Conservation (phyloP, 2,329 filamentous ascomycete genomes). For the Phialophora tarda region DNA sequence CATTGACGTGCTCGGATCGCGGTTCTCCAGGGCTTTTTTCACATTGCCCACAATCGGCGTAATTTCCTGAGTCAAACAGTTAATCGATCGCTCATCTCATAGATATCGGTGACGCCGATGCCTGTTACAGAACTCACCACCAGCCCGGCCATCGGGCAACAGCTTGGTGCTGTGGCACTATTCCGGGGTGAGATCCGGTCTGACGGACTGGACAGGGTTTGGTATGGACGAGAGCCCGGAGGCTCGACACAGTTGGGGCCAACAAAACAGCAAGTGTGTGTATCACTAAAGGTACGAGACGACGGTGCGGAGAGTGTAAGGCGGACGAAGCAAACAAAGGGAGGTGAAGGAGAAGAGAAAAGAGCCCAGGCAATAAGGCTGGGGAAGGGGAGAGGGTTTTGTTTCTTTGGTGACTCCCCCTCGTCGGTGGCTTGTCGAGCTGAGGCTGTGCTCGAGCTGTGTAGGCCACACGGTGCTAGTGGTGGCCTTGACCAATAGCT, state of each 20-base stretch:
- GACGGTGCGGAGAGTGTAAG: not conserved
- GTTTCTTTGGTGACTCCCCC: not conserved
- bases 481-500: not conserved
- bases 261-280: not conserved
- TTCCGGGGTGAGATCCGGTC: not conserved
- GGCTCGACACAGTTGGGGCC: not conserved
- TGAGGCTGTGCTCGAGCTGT: not conserved
- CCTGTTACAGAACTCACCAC: not conserved
- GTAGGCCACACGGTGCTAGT: conserved; percentile 1
- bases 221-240: not conserved
- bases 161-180: not conserved
- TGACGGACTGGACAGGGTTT: not conserved
- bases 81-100: not conserved
- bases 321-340: not conserved
- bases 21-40: not conserved
- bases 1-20: not conserved
- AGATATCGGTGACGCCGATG: not conserved
- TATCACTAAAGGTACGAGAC: not conserved
- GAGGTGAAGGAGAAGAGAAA: not conserved
- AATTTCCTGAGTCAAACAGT: not conserved
- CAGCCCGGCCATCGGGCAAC: not conserved
- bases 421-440: conserved; percentile 1
- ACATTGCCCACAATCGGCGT: not conserved
- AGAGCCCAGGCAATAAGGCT: conserved; percentile 14
- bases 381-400: conserved; percentile 11